A percentile compares a stretch with the other conserved stretches of the same genome.
phyloP scores from a whole-genome alignment of 2,329 filamentous ascomycete species.

The Bisporella sp. region DNA sequence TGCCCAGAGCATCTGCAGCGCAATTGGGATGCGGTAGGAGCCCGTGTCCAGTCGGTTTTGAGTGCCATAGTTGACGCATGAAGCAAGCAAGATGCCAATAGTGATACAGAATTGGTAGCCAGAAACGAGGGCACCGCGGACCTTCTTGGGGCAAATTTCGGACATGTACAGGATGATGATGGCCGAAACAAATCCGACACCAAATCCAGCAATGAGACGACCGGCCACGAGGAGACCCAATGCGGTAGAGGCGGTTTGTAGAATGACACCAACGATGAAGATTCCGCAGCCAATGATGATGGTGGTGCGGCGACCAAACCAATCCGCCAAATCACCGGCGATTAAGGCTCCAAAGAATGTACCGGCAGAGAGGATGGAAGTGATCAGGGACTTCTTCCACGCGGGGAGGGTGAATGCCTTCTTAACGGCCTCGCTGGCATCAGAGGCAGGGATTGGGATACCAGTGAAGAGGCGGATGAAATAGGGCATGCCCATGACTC shows the following conservation, averaged over 20 bases:
- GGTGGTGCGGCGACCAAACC: slow-evolving; percentile 64
- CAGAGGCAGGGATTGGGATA: slow-evolving; percentile 12
- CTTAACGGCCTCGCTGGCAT: slow-evolving; percentile 7
- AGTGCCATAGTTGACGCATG: slow-evolving; percentile 67
- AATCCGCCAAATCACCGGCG: slow-evolving; percentile 71
- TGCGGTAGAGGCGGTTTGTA: slow-evolving; percentile 58
- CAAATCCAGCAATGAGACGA: slow-evolving; percentile 68
- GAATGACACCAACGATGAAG: slow-evolving; percentile 58
- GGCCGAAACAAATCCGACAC: slow-evolving; percentile 75
- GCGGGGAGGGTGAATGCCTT: slow-evolving; percentile 32
- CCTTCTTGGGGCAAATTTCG: slow-evolving; percentile 54
- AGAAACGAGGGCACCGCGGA: slow-evolving; percentile 72
- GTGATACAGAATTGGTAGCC: slow-evolving; percentile 83
- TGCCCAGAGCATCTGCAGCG: slow-evolving; percentile 74
- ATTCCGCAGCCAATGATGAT: slow-evolving; percentile 55
- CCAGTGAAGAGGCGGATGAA: slow-evolving; percentile 21
- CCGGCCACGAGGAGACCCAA: slow-evolving; percentile 41
- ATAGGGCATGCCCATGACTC: slow-evolving; percentile 41
- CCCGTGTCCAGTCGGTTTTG: slow-evolving; percentile 53
- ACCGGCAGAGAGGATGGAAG: slow-evolving; percentile 63
- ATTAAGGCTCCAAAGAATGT: slow-evolving; percentile 77
- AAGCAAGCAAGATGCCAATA: slow-evolving; percentile 68
- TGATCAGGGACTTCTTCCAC: slow-evolving; percentile 53
- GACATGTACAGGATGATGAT: slow-evolving; percentile 79
- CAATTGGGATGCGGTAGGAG: slow-evolving; percentile 76